Conservation (phyloP, 2,329 filamentous ascomycete genomes). For the Pseudogymnoascus sp. region DNA sequence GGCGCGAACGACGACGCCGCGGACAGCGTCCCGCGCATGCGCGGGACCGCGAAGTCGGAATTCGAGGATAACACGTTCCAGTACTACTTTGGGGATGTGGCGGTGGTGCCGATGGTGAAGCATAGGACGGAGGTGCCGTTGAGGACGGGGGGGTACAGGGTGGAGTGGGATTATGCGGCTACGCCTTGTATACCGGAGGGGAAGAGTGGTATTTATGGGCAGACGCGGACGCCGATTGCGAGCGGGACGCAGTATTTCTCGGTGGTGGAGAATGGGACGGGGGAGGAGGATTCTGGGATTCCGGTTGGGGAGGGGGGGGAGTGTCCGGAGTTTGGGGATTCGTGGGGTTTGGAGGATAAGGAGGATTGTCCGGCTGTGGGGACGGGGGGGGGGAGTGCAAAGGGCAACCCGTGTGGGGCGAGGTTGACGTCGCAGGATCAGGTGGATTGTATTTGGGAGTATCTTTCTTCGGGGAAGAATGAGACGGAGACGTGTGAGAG, state of each 20-base stretch:
- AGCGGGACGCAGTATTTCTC: background rate
- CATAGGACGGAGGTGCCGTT: background rate
- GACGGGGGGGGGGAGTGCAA: background rate
- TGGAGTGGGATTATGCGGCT: background rate
- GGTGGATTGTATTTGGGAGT: background rate
- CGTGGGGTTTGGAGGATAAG: background rate
- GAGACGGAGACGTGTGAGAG: background rate
- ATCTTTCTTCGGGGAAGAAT: background rate
- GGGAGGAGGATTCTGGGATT: background rate
- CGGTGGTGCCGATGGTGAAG: background rate
- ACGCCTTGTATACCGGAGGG: background rate
- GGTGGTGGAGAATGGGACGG: background rate
- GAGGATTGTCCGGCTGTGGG: background rate
- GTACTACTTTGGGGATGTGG: background rate
- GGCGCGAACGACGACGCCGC: too few species aligned
- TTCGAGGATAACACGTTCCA: background rate
- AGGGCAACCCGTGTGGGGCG: background rate
- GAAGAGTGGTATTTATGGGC: background rate
- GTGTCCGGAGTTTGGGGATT: background rate
- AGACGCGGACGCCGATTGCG: background rate
- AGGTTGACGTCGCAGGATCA: background rate
- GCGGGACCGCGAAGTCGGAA: background rate
- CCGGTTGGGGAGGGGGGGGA: background rate
- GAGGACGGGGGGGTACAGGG: background rate
- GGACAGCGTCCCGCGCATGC: too few species aligned